phyloP scores from a whole-genome alignment of 805 yeast genomes.

The Kazachstania africana region DNA sequence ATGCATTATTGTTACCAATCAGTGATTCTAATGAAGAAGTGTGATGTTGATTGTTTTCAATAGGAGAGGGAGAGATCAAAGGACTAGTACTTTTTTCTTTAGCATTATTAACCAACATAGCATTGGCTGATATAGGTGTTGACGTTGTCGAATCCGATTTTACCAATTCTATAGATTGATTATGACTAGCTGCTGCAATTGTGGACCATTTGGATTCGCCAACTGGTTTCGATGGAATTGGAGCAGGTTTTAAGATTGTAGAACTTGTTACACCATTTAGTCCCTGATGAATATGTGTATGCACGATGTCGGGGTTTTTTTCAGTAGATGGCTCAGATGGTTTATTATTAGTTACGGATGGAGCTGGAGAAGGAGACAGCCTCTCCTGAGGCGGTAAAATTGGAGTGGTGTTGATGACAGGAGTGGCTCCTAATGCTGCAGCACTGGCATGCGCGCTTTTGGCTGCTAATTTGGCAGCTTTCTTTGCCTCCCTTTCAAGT shows the following conservation, averaged over 20 bases:
- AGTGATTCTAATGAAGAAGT: conserved; percentile 2
- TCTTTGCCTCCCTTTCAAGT: conserved; percentile 27
- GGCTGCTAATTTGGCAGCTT: conserved; percentile 25
- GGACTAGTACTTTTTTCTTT: background rate
- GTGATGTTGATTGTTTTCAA: background rate
- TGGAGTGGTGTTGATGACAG: conserved; percentile 2
- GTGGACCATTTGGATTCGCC: conserved; percentile 46
- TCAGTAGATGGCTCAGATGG: conserved; percentile 6
- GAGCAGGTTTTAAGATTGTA: conserved; percentile 37
- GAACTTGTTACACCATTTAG: conserved; percentile 24
- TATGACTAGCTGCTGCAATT: conserved; percentile 31
- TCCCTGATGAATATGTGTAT: conserved; percentile 24
- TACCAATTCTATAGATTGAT: conserved; percentile 15
- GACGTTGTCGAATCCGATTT: conserved; percentile 10
- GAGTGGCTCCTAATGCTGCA: conserved; percentile 5
- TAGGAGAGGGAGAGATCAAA: background rate
- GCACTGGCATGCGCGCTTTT: conserved; percentile 11
- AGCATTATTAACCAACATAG: conserved; percentile 1
- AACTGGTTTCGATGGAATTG: conserved; percentile 40
- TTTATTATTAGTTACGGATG: conserved; percentile 2
- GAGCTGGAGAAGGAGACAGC: background rate
- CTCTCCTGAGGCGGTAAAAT: background rate
- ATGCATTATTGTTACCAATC: conserved; percentile 5
- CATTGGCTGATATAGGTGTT: conserved; percentile 14
- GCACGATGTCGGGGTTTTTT: conserved; percentile 8